Evolutionary conservation across 2,329 filamentous ascomycete genomes (phyloP).

Genomic region (Ambrosiella cleistominuta): DNA sequence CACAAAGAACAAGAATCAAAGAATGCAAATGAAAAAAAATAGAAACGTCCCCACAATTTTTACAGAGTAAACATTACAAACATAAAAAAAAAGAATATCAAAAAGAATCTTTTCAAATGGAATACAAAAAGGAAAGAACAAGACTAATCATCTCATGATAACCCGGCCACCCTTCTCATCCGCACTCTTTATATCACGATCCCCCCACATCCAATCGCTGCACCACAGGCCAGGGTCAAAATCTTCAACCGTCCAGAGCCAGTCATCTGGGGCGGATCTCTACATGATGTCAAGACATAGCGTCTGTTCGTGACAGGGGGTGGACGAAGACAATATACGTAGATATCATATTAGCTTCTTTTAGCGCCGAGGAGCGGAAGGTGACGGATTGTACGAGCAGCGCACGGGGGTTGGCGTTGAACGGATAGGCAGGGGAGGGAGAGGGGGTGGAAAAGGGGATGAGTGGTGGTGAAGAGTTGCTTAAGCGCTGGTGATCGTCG

Average conservation of each 20-base stretch:
- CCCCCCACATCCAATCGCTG: neutral
- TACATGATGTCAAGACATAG: neutral
- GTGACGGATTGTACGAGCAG: neutral
- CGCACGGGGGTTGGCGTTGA: neutral
- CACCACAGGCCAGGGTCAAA: neutral
- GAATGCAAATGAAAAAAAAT: neutral
- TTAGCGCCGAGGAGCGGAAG: constrained; percentile 4
- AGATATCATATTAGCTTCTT: neutral
- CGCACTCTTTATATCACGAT: neutral
- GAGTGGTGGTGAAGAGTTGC: neutral
- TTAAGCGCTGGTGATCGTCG: neutral
- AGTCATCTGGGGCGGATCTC: neutral
- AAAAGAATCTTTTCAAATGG: neutral
- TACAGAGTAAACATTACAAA: neutral
- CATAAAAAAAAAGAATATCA: neutral
- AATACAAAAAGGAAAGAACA: neutral
- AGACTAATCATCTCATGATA: neutral
- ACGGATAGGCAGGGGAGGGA: neutral
- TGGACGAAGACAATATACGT: no score
- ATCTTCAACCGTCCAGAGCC: neutral
- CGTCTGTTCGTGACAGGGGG: neutral
- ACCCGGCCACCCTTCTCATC: neutral
- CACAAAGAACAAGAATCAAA: neutral
- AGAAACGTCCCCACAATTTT: neutral
- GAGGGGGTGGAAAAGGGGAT: neutral